Evolutionary conservation across 345 rosid species (phyloP).

Genomic region (Lumnitzera littorea): DNA sequence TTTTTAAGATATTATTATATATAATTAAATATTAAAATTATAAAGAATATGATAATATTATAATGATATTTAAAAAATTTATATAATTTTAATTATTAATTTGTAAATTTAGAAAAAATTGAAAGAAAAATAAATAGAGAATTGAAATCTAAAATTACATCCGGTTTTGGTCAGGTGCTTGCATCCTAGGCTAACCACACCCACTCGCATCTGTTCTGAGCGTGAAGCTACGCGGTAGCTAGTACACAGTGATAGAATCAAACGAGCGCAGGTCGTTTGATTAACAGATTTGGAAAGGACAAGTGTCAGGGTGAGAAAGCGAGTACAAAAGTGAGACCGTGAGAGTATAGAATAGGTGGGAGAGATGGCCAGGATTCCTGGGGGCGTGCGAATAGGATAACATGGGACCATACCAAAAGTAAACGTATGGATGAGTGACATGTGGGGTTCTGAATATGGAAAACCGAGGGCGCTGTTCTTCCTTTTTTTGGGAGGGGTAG

Average conservation of each 20-base stretch:
- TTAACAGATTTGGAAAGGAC: neutral
- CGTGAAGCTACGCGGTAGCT: neutral
- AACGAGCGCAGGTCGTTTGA: neutral
- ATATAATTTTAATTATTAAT: no score
- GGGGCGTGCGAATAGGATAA: conserved; percentile 5
- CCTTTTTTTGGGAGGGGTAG: no score
- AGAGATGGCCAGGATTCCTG: conserved; percentile 10
- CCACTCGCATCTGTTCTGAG: neutral
- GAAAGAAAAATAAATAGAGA: no score
- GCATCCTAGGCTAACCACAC: neutral
- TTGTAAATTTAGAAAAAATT: no score
- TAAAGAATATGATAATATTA: no score
- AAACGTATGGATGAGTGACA: no score
- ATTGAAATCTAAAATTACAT: no score
- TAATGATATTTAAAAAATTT: no score
- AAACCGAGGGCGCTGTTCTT: no score
- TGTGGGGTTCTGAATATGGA: no score
- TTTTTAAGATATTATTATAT: no score
- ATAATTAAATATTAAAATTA: no score
- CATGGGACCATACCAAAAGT: neutral
- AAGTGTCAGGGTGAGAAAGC: neutral
- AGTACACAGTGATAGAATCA: conserved; percentile 5
- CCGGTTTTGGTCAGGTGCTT: conserved; percentile 5
- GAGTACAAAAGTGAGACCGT: neutral
- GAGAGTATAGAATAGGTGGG: neutral